These are phyloP conservation scores for Salix exigua DNA, from an alignment of 345 rosid species.

Conservation along the genomic window DNA sequence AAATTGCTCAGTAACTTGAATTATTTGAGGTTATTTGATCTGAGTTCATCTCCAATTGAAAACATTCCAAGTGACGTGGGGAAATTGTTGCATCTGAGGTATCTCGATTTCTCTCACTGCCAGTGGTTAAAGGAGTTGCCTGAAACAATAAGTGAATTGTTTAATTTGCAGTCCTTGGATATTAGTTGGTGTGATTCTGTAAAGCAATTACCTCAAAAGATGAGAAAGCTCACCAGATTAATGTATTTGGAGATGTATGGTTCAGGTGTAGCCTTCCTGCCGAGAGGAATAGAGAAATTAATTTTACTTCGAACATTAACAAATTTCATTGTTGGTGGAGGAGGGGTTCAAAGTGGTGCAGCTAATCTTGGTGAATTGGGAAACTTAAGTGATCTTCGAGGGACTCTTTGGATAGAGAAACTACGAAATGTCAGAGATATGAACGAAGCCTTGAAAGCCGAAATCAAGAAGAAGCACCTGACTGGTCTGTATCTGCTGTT, in stretches of 20 bases:
- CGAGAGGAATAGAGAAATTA: conserved; percentile 15
- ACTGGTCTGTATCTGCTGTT: background rate
- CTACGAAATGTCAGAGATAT: background rate
- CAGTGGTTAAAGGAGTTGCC: background rate
- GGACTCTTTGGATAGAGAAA: background rate
- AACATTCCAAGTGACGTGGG: background rate
- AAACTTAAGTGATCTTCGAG: background rate
- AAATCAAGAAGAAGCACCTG: background rate
- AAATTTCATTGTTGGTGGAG: background rate
- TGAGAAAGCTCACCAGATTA: background rate
- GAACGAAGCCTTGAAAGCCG: background rate
- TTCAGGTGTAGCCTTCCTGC: background rate
- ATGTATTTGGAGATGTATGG: background rate
- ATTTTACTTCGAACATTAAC: background rate
- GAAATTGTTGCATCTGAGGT: conserved; percentile 4
- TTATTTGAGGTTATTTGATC: background rate
- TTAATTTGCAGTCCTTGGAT: conserved; percentile 2
- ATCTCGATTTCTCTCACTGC: background rate
- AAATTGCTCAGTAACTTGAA: background rate
- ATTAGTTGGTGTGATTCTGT: rapidly evolving
- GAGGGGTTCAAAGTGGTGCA: background rate
- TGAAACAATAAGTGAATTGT: conserved; percentile 6
- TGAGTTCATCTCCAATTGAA: background rate
- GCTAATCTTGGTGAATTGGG: background rate
- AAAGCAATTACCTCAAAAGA: background rate